Evolutionary conservation across 495 filamentous ascomycete species (phyloP).

Genomic region (Platismatia glauca): DNA sequence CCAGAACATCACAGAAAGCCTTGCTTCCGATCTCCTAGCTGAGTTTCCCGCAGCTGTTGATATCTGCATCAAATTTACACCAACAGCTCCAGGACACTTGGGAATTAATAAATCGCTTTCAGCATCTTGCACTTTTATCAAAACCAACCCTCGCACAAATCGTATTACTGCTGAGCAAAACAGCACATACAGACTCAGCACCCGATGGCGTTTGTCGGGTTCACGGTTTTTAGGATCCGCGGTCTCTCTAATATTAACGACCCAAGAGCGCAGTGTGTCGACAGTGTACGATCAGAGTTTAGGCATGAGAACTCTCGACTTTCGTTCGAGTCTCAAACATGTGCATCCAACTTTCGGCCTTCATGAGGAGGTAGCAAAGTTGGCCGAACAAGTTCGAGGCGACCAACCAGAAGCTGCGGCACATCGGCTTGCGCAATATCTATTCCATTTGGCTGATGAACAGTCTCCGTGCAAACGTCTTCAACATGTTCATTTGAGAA

Average conservation of each 20-base stretch:
- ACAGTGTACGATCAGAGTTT: not conserved
- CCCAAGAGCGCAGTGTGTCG: not conserved
- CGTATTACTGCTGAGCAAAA: not conserved
- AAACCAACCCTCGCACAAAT: too few relatives aligned
- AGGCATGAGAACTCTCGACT: too few relatives aligned
- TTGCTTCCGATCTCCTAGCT: conserved; percentile 1
- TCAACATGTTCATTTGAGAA: not conserved
- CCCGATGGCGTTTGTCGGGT: not conserved
- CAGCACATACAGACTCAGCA: not conserved
- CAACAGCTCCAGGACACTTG: not conserved
- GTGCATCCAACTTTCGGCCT: conserved; percentile 8
- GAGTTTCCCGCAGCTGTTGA: not conserved
- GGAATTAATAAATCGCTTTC: not conserved
- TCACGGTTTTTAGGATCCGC: not conserved
- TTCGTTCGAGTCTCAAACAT: not conserved
- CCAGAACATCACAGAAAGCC: not conserved
- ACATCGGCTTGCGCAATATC: not conserved
- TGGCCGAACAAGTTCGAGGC: not conserved
- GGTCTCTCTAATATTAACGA: not conserved
- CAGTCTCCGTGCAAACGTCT: conserved; percentile 6
- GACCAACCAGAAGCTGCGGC: not conserved
- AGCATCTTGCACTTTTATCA: not conserved
- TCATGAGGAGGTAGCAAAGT: conserved; percentile 4
- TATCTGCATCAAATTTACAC: not conserved
- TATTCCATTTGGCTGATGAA: conserved; percentile 4